These are phyloP conservation scores for Glycine latifolia DNA, from an alignment of 306 rosid genomes.

Conservation along the genomic window DNA sequence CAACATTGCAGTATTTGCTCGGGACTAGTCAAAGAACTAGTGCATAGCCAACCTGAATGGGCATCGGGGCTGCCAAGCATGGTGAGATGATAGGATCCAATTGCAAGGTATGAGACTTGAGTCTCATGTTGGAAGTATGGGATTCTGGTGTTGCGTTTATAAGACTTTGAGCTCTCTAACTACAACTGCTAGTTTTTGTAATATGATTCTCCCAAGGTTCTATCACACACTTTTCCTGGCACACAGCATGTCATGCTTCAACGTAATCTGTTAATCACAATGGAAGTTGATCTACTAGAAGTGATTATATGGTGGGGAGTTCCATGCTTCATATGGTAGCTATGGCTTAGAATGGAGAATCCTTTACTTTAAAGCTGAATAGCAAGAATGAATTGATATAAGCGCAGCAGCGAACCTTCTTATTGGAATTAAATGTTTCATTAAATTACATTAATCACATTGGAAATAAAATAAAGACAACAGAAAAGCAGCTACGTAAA, in stretches of 20 bases:
- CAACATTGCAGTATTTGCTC: no score
- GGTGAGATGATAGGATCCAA: background rate
- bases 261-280: slow-evolving; percentile 28
- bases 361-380: slow-evolving; percentile 22
- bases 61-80: background rate
- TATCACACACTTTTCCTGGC: slow-evolving; percentile 7
- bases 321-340: background rate
- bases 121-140: background rate
- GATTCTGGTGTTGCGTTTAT: background rate
- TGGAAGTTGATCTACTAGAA: slow-evolving; percentile 31
- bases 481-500: slow-evolving; percentile 42
- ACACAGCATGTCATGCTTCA: slow-evolving; percentile 18
- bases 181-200: background rate
- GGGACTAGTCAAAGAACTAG: no score
- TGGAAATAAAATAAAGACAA: slow-evolving; percentile 13
- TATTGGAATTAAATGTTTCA: no score
- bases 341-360: slow-evolving; percentile 28
- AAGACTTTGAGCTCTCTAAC: background rate
- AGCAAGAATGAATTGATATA: slow-evolving; percentile 12
- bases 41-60: background rate
- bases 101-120: background rate
- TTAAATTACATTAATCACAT: slow-evolving; percentile 7
- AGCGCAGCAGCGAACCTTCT: background rate
- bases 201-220: background rate
- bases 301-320: slow-evolving; percentile 14